Base-by-base conservation (phyloP, 305 asterid species). In the Ajuga reptans region DNA sequence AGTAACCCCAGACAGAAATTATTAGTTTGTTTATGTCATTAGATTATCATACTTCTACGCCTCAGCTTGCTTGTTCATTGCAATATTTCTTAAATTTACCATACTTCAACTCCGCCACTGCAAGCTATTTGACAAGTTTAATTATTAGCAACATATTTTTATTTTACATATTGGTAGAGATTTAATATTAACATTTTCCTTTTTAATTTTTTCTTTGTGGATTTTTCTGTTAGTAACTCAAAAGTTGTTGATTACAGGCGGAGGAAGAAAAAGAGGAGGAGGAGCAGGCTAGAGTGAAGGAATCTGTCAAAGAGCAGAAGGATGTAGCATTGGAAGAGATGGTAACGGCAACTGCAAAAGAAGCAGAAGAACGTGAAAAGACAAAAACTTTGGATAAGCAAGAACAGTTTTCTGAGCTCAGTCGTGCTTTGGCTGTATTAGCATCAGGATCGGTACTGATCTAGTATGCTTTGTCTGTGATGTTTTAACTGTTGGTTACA, bases 271-370 rank as follows among this genome's bases (percentile, higher is more conserved):
- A 86, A 73, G 92, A 85, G 84, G 96, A 91, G 84, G 91, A 77
- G 75, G 83, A 88, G 78, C 89, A 86, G 72, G 92, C 91, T 68
- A 85, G 84, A 84, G 72, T 83, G 82, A 87, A 87, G 82, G 92
- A 87, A 79, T 81, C 94, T 72, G 77, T 49, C 47, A 72, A 80
- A 39, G 84, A 80, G 69, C 84, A 86, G 80, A 85, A 86, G 77
- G 99, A 91, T 78, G 88, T 89, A 77, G 99, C 97, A 71, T 83
- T 93, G 86, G 96, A 91, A 80, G 99, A 90, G 82, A 89, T 90
- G 94, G 75, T 80, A 54, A 71, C 73, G 47, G 82, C 95, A 58
- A 84, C 96, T 66, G 82, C 83, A 53, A 86, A 78, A 81, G 99
- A 93, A 78, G 80, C 77, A 54, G 86, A 82, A 72, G 85, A 79